phyloP scores from a whole-genome alignment of 306 rosid genomes.

The Dicorynia guianensis region DNA sequence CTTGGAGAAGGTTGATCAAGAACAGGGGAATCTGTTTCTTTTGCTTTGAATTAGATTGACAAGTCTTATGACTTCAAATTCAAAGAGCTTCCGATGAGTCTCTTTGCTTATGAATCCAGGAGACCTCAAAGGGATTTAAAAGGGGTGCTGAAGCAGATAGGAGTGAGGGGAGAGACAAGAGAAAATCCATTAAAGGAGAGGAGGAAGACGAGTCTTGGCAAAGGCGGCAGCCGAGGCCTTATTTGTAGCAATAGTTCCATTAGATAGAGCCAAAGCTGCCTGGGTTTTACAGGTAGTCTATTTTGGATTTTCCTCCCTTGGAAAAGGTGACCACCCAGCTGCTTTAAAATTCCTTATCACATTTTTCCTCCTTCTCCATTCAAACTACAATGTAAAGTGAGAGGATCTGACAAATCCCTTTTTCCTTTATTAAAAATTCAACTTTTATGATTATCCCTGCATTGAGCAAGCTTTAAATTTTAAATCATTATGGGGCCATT shows the following conservation, averaged over 20 bases:
- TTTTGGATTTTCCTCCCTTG: constrained; percentile 52
- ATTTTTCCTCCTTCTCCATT: not conserved
- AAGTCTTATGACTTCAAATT: not conserved
- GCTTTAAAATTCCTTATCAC: constrained; percentile 14
- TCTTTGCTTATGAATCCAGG: constrained; percentile 9
- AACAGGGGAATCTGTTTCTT: not conserved
- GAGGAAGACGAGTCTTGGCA: constrained; percentile 38
- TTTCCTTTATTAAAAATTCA: too few relatives aligned
- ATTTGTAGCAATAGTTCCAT: constrained; percentile 42
- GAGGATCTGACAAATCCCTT: too few relatives aligned
- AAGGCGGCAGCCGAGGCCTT: constrained; percentile 57
- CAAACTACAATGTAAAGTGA: not conserved
- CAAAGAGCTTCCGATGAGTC: not conserved
- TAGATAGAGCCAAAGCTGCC: constrained; percentile 64
- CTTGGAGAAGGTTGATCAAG: not conserved
- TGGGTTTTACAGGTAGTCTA: constrained; percentile 61
- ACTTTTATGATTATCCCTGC: too few relatives aligned
- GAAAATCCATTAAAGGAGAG: constrained; percentile 47
- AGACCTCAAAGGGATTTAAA: constrained; percentile 22
- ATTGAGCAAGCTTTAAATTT: too few relatives aligned
- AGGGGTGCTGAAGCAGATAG: constrained; percentile 29
- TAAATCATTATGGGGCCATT: too few relatives aligned
- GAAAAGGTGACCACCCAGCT: constrained; percentile 28
- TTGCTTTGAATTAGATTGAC: too few relatives aligned
- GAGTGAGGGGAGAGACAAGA: constrained; percentile 46